Conservation (phyloP, 305 asterid species). For the Fraxinus latifolia region DNA sequence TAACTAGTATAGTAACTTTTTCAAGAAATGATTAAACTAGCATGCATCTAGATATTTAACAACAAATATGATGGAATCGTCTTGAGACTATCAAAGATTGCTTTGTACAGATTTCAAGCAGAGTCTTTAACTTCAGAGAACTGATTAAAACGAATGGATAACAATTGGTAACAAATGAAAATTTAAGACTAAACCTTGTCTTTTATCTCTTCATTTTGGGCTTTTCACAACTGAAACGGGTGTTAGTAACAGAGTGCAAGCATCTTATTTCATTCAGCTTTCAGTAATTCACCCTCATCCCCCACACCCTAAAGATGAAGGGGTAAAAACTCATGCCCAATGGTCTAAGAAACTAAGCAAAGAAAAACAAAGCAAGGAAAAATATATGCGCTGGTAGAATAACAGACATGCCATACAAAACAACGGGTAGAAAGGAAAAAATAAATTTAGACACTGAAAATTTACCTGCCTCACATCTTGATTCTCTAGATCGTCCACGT, state of each 20-base stretch:
- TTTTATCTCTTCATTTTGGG: not conserved
- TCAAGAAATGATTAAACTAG: not conserved
- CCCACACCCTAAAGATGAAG: not conserved
- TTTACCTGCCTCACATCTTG: slow-evolving; percentile 76
- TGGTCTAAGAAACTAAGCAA: not conserved
- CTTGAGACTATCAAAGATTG: not conserved
- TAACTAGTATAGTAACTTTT: not conserved
- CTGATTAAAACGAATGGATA: not conserved
- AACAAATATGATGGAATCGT: not conserved
- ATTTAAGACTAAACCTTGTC: not conserved
- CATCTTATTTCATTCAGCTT: not conserved
- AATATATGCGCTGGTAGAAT: not conserved
- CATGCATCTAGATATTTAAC: not conserved
- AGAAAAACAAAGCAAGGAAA: not conserved
- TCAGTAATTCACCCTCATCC: not conserved
- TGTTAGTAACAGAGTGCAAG: not conserved
- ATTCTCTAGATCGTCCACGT: slow-evolving; percentile 37
- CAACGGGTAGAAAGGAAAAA: not conserved
- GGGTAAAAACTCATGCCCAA: not conserved
- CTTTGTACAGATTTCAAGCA: not conserved
- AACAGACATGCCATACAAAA: not conserved
- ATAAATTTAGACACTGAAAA: slow-evolving; percentile 3
- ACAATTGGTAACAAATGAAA: not conserved
- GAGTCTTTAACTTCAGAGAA: not conserved
- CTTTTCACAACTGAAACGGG: not conserved